Base-by-base conservation (phyloP, 1,139 yeast species). In the Debaryomyces udenii region DNA sequence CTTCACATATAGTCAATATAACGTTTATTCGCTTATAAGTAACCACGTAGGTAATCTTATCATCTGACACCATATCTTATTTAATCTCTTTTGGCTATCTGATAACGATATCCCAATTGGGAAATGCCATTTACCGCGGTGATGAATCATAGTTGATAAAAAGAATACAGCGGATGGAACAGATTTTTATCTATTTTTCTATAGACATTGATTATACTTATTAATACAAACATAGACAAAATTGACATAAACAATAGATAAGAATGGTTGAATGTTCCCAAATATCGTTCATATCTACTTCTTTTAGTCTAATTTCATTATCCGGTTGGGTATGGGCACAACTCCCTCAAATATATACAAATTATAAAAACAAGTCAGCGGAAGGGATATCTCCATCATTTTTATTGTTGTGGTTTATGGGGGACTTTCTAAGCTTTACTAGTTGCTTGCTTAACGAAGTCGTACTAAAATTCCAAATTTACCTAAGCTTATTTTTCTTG, bases 321-420 rank as follows among this genome's bases (percentile, higher is more conserved):
- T 40, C 46, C 4, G 66, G 87, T 40, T 90, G 97, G 87, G 70
- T 90, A 33, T 82, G 90, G 52, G 96, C 97, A 1, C 94, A 88
- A 58, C 64, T 88, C 18, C 98, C 98, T 0, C 99, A 91, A 59
- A 83, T 89, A 14, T 64, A 81, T 44, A 80, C 83, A 54, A 91
- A 91, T 55, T 87, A 86, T 61, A 70, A 70, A 26, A 80, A 76
- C 57, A 83, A 87, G 55, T 84, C 95, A 1, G 96, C 94, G 1
- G 95, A 84, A 29, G 98, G 97, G 1, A 72, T 93, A 23, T 86
- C 96, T 6, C 78, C 86, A n/a, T 74, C 76, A 7, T 89, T 91
- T 53, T 70, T 93, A 4, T 48, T 78, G 14, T 79, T 86, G 42
- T 90, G 97, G 96, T 76, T 88, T 46, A 57, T 80, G 47, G 99